Evolutionary conservation across 2,329 filamentous ascomycete species (phyloP).

Genomic region (Colletotrichum sidae): DNA sequence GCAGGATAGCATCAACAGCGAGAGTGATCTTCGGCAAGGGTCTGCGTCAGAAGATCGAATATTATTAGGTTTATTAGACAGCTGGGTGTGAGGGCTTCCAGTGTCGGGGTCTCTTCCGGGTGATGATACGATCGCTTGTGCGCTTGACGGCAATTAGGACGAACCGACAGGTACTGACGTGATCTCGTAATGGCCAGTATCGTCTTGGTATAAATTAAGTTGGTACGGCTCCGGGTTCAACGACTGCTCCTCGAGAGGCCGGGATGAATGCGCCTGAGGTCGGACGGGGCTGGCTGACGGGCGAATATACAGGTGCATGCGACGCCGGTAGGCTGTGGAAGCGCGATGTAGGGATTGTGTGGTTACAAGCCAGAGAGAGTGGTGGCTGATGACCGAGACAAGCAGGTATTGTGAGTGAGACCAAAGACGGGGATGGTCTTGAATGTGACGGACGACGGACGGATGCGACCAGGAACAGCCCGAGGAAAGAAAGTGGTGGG

Average conservation of each 20-base stretch:
- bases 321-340: slow-evolving; percentile 9
- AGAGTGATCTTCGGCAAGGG: slow-evolving; percentile 36
- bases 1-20: slow-evolving; percentile 17
- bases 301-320: slow-evolving; percentile 10
- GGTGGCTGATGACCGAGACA: slow-evolving; percentile 35
- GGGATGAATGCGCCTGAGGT: neutral
- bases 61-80: slow-evolving; percentile 26
- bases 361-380: slow-evolving; percentile 15
- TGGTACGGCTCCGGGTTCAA: neutral
- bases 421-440: slow-evolving; percentile 16
- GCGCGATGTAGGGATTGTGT: slow-evolving; percentile 4
- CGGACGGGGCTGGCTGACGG: slow-evolving; percentile 12
- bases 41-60: slow-evolving; percentile 30
- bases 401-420: slow-evolving; percentile 16
- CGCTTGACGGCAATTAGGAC: slow-evolving; percentile 13
- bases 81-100: slow-evolving; percentile 15
- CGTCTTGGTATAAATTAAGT: neutral
- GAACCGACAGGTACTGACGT: slow-evolving; percentile 23
- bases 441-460: slow-evolving; percentile 24
- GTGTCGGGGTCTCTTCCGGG: slow-evolving; percentile 1
- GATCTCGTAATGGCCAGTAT: slow-evolving; percentile 5
- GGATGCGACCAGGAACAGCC: slow-evolving; percentile 5
- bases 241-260: slow-evolving; percentile 5
- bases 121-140: slow-evolving; percentile 8
- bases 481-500: slow-evolving; percentile 22